Base-by-base conservation (phyloP, 306 rosid species). In the Vigna mungo region DNA sequence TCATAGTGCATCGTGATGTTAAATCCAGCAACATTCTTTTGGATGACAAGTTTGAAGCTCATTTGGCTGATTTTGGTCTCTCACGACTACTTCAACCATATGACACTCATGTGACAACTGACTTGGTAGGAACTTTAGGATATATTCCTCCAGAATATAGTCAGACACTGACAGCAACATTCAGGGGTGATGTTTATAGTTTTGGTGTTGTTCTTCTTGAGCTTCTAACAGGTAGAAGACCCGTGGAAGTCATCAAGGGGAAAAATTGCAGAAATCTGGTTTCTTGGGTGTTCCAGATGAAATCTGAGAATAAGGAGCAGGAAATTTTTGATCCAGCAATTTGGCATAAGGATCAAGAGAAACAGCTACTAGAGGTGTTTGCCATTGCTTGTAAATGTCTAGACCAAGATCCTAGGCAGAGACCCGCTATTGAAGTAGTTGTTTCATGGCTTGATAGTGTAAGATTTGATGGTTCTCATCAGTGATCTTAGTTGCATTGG, bases 181-280 rank as follows among this genome's bases (percentile, higher is more conserved):
- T 85, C 81, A 82, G 91, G 60, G 97, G 97, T 0, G 97, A 92
- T 77, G 94, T 92, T 59, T 92, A 86, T 51, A 89, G 97, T 82
- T 89, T 88, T 1, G 97, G 97, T 0, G 94, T 92, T n/a, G 97
- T 92, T 71, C 93, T 92, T 81, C 89, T 92, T 1, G 95, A 92
- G 85, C 93, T 92, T 77, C 87, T 89, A 34, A 92, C 97, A 0
- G 84, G 91, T 18, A 83, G 88, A 76, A 86, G 97, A 88, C 95
- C 95, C 2, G 89, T 92, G 4, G 95, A 92, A 81, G 92, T 92
- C 58, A 84, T 87, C 80, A 89, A 84, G 79, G 90, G 92, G n/a
- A 89, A 92, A 77, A 86, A 82, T 51, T 85, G 91, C 86, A 76
- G 97, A 80, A 86, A 92, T 74, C 70, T 89, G 72, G 91, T 92